Evolutionary conservation across 768 basidiomycete species (phyloP).

Genomic region (Chalciporus piperatus): DNA sequence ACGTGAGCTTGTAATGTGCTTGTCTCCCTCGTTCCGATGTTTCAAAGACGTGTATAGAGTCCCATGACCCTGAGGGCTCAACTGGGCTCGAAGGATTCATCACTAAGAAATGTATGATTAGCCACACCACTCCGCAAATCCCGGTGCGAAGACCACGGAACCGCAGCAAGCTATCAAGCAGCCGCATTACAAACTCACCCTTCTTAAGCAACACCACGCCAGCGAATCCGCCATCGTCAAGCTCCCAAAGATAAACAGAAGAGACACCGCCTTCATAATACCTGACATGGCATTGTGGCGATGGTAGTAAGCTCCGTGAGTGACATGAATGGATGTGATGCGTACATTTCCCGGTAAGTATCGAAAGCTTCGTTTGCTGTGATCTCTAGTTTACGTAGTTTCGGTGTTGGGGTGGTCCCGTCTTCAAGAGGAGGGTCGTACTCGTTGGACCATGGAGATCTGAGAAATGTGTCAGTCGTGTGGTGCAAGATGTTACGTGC

Average conservation of each 20-base stretch:
- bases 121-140: background rate
- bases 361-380: slow-evolving; percentile 96
- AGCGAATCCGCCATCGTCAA: slow-evolving; percentile 94
- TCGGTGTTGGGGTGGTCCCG: slow-evolving; percentile 80
- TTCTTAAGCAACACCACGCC: slow-evolving; percentile 97
- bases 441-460: slow-evolving; percentile 98
- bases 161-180: background rate
- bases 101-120: slow-evolving; percentile 37
- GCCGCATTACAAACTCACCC: slow-evolving; percentile 43
- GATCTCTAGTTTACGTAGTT: slow-evolving; percentile 88
- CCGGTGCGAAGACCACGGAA: slow-evolving; percentile 3
- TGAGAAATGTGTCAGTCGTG: slow-evolving; percentile 33
- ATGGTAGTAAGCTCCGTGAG: background rate
- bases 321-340: slow-evolving; percentile 3
- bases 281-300: slow-evolving; percentile 36
- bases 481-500: background rate
- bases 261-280: slow-evolving; percentile 99
- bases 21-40: slow-evolving; percentile 86
- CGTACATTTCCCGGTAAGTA: slow-evolving; percentile 92
- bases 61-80: slow-evolving; percentile 88
- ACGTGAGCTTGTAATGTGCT: slow-evolving; percentile 96
- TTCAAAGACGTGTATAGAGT: slow-evolving; percentile 98
- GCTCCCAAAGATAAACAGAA: slow-evolving; percentile 96
- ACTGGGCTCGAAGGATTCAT: slow-evolving; percentile 53
- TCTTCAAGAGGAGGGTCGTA: slow-evolving; percentile 90